Conservation (phyloP, 371 early-diverging fungal genomes). For the Rhizomucor pusillus region DNA sequence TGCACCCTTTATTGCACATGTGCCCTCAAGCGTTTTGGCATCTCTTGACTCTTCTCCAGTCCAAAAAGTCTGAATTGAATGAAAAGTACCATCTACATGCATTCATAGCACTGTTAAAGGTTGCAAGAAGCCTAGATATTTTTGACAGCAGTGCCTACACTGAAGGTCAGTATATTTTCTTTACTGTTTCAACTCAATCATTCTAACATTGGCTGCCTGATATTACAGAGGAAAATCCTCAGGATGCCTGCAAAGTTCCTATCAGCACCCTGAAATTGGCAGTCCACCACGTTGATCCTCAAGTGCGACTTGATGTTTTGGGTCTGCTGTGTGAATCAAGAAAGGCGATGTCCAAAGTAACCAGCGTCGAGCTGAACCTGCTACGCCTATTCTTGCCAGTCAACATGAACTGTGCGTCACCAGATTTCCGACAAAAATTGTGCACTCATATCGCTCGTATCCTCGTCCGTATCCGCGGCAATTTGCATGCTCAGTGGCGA, state of each 20-base stretch:
- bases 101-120: conserved; percentile 47
- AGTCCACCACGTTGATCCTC: conserved; percentile 68
- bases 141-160: conserved; percentile 48
- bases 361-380: conserved; percentile 53
- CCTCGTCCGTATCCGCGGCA: conserved; percentile 51
- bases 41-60: conserved; percentile 30
- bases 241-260: conserved; percentile 23
- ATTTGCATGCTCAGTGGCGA: conserved; percentile 43
- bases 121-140: conserved; percentile 57
- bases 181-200: no score
- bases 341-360: conserved; percentile 61
- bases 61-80: conserved; percentile 12
- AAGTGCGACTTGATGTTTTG: conserved; percentile 79
- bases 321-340: conserved; percentile 79
- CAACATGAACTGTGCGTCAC: conserved; percentile 68
- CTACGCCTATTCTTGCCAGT: conserved; percentile 60
- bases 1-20: conserved; percentile 38
- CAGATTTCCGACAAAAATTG: conserved; percentile 80
- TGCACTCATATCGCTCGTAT: conserved; percentile 59
- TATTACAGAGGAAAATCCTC: conserved; percentile 8
- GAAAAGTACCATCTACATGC: conserved; percentile 30
- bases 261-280: conserved; percentile 49
- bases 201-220: background rate
- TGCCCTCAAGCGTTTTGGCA: conserved; percentile 41
- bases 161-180: conserved; percentile 5